Evolutionary conservation across 352 stramenopile species (phyloP).

Genomic region (Pythium pyrilobum): DNA sequence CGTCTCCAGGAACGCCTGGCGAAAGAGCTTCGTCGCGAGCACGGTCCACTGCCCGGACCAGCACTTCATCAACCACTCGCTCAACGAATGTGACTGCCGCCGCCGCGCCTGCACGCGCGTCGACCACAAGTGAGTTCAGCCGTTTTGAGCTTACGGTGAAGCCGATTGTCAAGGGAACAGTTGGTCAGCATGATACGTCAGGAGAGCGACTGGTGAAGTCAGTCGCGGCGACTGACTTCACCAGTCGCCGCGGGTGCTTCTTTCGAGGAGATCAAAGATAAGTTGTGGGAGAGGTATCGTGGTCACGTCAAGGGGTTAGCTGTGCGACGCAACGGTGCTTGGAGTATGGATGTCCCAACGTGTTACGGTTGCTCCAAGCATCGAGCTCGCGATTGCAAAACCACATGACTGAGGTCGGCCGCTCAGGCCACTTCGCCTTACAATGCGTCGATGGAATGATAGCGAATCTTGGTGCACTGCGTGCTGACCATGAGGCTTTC

Average conservation of each 20-base stretch:
- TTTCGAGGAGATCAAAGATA: neutral
- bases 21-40: neutral
- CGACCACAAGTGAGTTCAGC: neutral
- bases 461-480: too few species aligned
- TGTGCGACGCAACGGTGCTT: neutral
- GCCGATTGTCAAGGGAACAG: neutral
- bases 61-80: neutral
- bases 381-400: neutral
- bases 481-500: too few species aligned
- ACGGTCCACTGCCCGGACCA: neutral
- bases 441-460: neutral
- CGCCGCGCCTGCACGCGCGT: neutral
- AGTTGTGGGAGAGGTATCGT: neutral
- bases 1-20: neutral
- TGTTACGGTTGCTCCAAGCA: neutral
- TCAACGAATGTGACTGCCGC: neutral
- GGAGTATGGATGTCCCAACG: neutral
- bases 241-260: neutral
- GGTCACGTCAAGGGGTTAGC: neutral
- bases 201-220: neutral
- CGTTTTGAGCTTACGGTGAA: neutral
- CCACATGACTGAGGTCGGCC: neutral
- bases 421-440: neutral
- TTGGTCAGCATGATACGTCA: neutral
- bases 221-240: too few species aligned